These are phyloP conservation scores for Rhizoclosmatium sp. DNA, from an alignment of 192 early-diverging fungal genomes.

Conservation along the genomic window DNA sequence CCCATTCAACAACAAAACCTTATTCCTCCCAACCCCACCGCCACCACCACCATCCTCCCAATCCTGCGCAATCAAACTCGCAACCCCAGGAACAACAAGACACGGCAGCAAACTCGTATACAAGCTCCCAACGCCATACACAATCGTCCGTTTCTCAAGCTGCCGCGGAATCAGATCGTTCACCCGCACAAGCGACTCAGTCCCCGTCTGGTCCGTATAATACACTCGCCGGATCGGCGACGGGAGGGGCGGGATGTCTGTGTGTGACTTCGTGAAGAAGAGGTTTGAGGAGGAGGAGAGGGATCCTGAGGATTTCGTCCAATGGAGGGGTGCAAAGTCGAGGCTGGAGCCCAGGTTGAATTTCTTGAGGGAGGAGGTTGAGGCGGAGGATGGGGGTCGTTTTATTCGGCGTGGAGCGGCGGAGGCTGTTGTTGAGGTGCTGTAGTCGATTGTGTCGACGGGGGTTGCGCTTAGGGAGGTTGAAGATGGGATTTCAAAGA, in stretches of 20 bases:
- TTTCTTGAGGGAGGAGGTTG: conserved; percentile 24
- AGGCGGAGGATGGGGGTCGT: background rate
- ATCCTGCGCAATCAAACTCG: conserved; percentile 67
- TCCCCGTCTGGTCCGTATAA: conserved; percentile 73
- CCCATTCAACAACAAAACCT: conserved; percentile 76
- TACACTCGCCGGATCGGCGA: conserved; percentile 69
- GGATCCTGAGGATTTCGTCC: background rate
- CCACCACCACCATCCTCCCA: background rate
- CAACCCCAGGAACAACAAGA: conserved; percentile 73
- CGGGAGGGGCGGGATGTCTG: conserved; percentile 45
- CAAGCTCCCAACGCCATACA: conserved; percentile 78
- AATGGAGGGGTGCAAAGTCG: conserved; percentile 19
- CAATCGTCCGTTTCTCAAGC: conserved; percentile 60
- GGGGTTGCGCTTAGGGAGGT: background rate
- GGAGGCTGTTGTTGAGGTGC: background rate
- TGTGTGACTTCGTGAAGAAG: conserved; percentile 60
- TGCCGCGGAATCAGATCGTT: conserved; percentile 66
- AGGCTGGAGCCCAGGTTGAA: conserved; percentile 26
- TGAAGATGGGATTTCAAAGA: conserved; percentile 12
- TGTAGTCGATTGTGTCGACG: background rate
- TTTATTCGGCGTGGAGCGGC: conserved; percentile 20
- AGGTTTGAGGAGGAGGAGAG: conserved; percentile 28
- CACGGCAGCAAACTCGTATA: conserved; percentile 80
- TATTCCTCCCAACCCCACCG: conserved; percentile 37
- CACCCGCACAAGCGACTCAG: conserved; percentile 72